Evolutionary conservation across 2,329 filamentous ascomycete genomes (phyloP), one percentile per base, ranked within the genome.

Genomic region (Mycosphaerella arachidis): DNA sequence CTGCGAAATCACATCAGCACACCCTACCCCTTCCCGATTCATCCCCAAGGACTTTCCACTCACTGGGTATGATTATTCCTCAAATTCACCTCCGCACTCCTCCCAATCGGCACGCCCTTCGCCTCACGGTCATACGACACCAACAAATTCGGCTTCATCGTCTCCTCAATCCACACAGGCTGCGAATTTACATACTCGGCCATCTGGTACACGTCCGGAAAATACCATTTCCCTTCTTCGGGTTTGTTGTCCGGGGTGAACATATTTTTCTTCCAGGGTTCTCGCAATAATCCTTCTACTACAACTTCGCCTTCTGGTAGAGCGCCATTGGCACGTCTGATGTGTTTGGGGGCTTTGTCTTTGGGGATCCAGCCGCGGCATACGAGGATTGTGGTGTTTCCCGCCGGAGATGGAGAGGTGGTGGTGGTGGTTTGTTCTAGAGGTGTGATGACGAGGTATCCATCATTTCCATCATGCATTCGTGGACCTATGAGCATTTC

Each of bases 401-500:
- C 72, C 3, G 24, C 3, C 24, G 24, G 24, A 3, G 24, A 24
- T 1, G 24, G 3, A 3, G 24, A 24, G 24, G 24, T 2, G 24
- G 24, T 24, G 24, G 24, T 3, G 24, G 24, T 24, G 24, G 24
- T 24, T 54, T 92, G 81, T 77, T 97, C 92, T 5, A 99, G 79
- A 20, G 94, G 94, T 48, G 94, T 99, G 27, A 99, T 80, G 40
- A 99, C 93, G 70, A 95, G 84, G 76, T 86, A 99, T 1, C 94
- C 94, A 72, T 96, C 88, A 71, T 93, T 85, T 12, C 93, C 93
- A 63, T 99, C 93, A 63, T 86, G 84, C 79, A 96, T 86, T 52
- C 94, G 86, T 59, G 94, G 94, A 0, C 94, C 94, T 61, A 99
- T 86, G 55, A 99, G 81, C 92, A 99, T 99, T 79, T 99, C 94